Evolutionary conservation across 176 grass and related monocot species (phyloP).

Genomic region (Aegilops sharonensis): DNA sequence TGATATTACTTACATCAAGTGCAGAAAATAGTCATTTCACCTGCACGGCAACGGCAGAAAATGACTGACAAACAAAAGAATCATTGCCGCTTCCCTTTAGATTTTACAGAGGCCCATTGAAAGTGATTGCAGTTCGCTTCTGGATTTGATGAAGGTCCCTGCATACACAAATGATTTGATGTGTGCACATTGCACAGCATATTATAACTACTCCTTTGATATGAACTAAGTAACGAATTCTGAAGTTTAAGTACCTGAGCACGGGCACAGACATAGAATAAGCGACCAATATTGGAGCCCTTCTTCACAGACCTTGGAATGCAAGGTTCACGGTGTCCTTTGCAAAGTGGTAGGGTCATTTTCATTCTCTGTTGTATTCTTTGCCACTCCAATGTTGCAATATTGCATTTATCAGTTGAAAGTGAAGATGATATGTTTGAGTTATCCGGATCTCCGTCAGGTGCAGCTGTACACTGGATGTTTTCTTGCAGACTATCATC

Average conservation of each 20-base stretch:
- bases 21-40: background rate
- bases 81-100: constrained; percentile 56
- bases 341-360: constrained; percentile 83
- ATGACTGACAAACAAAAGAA: background rate
- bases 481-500: constrained; percentile 26
- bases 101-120: constrained; percentile 81
- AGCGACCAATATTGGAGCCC: constrained; percentile 74
- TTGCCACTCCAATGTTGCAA: constrained; percentile 69
- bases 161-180: background rate
- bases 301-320: constrained; percentile 96
- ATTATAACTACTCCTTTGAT: constrained; percentile 18
- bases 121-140: constrained; percentile 93
- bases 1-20: background rate
- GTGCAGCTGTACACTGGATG: constrained; percentile 32
- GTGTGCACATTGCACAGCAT: background rate
- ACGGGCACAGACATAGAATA: constrained; percentile 95
- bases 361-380: constrained; percentile 96
- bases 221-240: background rate
- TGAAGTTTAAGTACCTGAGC: constrained; percentile 66
- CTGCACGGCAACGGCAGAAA: background rate
- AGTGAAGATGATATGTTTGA: constrained; percentile 22
- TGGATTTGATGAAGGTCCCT: constrained; percentile 84
- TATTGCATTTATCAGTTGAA: constrained; percentile 45
- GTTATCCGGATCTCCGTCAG: constrained; percentile 31
- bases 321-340: constrained; percentile 94